Conservation (phyloP, 305 asterid genomes). For the Fraxinus baroniana region DNA sequence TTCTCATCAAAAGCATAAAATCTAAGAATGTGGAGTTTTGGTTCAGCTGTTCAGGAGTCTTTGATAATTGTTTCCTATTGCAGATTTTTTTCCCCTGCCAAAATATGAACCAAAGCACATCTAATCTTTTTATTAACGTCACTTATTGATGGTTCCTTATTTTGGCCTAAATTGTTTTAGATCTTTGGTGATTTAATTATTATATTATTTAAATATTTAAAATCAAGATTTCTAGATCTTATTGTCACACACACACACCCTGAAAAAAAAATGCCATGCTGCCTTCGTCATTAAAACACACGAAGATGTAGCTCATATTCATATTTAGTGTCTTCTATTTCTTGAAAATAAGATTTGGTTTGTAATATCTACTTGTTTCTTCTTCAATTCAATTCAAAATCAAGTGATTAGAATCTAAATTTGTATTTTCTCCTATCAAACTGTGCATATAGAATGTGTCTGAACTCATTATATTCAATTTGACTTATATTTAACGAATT, state of each 20-base stretch:
- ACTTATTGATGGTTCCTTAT: background rate
- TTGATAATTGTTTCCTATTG: background rate
- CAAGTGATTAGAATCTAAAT: background rate
- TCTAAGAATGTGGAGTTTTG: background rate
- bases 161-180: background rate
- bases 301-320: background rate
- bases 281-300: background rate
- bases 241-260: background rate
- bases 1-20: background rate
- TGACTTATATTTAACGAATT: no score
- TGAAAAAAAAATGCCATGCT: background rate
- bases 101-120: background rate
- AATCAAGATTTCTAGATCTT: background rate
- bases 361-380: background rate
- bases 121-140: background rate
- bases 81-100: background rate
- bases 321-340: background rate
- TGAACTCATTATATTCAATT: no score
- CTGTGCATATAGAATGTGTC: no score
- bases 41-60: background rate
- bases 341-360: background rate
- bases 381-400: background rate
- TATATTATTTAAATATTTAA: background rate
- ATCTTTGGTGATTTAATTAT: background rate
- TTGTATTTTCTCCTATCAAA: no score